These are phyloP conservation scores for Clarireedia paspali DNA, from an alignment of 2,329 filamentous ascomycete species.

Conservation along the genomic window DNA sequence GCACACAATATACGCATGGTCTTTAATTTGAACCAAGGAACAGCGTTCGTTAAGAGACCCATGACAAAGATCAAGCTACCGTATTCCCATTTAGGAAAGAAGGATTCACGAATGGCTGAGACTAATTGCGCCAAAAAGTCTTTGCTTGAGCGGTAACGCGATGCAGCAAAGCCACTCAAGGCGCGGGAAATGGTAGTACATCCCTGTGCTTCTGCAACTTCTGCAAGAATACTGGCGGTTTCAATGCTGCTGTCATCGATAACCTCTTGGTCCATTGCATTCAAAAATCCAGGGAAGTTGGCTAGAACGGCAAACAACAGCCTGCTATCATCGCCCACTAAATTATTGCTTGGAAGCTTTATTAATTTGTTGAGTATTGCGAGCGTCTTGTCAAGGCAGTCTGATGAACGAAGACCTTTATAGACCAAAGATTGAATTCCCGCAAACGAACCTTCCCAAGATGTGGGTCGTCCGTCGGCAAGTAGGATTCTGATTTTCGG, in stretches of 20 bases:
- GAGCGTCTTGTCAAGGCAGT: constrained; percentile 72
- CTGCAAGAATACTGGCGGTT: constrained; percentile 62
- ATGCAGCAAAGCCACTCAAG: constrained; percentile 61
- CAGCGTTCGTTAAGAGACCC: constrained; percentile 81
- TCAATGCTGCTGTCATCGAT: constrained; percentile 49
- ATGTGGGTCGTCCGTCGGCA: constrained; percentile 68
- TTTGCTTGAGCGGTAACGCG: constrained; percentile 56
- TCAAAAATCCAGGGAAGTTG: constrained; percentile 81
- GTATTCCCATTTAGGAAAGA: constrained; percentile 77
- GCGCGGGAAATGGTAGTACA: constrained; percentile 59
- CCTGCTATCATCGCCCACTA: constrained; percentile 76
- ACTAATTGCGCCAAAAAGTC: constrained; percentile 74
- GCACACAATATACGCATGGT: constrained; percentile 85
- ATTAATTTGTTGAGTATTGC: constrained; percentile 72
- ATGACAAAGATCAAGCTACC: constrained; percentile 83
- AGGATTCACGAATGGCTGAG: constrained; percentile 65
- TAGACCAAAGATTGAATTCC: constrained; percentile 81
- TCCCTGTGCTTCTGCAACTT: constrained; percentile 66
- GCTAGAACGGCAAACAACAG: constrained; percentile 81
- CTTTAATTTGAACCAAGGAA: constrained; percentile 84
- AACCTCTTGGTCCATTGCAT: constrained; percentile 61
- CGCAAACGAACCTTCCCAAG: constrained; percentile 85
- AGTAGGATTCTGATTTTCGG: constrained; percentile 62
- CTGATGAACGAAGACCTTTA: constrained; percentile 83
- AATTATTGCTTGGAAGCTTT: constrained; percentile 65